Percentiles rank a stretch among this genome's conserved stretches.
These are phyloP conservation scores for Diaporthe sp. DNA, from an alignment of 2,329 filamentous ascomycete species.

Conservation along the genomic window DNA sequence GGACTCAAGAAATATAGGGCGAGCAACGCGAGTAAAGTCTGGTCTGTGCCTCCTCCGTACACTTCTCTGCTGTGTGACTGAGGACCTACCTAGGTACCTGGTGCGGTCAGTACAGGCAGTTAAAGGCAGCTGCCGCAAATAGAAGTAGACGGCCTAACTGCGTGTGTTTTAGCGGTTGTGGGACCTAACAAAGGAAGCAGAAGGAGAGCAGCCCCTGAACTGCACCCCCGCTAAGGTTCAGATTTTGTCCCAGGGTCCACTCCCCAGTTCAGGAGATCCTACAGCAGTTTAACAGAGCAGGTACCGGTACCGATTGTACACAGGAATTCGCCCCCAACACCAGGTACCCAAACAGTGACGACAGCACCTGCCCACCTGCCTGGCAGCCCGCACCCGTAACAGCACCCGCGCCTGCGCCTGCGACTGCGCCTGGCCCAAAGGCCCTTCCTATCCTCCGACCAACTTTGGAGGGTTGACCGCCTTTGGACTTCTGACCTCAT, in stretches of 20 bases:
- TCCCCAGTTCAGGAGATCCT: neutral
- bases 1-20: neutral
- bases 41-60: neutral
- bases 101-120: neutral
- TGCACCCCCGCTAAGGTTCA: constrained; percentile 11
- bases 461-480: neutral
- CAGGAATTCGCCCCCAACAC: too few relatives aligned
- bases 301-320: neutral
- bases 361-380: neutral
- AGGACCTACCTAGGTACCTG: too few relatives aligned
- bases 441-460: constrained; percentile 8
- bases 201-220: constrained; percentile 9
- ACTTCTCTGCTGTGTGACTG: neutral
- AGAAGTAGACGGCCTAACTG: neutral
- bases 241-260: constrained; percentile 24
- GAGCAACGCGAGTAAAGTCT: neutral
- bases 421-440: constrained; percentile 1
- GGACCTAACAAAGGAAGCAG: constrained; percentile 3
- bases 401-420: neutral
- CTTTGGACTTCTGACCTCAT: constrained; percentile 31
- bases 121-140: neutral
- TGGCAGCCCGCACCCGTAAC: neutral
- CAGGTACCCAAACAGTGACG: neutral
- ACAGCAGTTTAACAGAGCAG: too few relatives aligned
- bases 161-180: neutral